Evolutionary conservation across 805 yeast species (phyloP).

Genomic region (Debaryomyces hansenii): DNA sequence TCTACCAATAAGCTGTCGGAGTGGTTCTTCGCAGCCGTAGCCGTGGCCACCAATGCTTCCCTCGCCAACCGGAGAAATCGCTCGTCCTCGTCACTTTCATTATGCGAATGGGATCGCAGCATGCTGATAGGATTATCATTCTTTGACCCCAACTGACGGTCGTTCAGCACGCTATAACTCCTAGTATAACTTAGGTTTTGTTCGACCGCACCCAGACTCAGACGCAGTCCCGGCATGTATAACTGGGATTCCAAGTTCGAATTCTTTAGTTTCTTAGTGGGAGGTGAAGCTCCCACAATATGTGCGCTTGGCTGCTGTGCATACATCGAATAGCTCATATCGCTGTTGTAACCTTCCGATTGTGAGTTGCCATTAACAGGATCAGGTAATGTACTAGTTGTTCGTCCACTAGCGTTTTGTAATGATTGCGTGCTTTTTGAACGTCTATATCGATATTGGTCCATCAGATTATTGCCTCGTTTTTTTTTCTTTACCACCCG

Average conservation of each 20-base stretch:
- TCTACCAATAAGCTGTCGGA: constrained; percentile 42
- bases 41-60: constrained; percentile 58
- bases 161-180: constrained; percentile 1
- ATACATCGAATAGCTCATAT: constrained; percentile 3
- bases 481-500: neutral
- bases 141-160: too few species aligned
- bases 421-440: neutral
- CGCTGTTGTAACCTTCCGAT: neutral
- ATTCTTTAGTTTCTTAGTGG: constrained; percentile 2
- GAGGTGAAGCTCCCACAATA: constrained; percentile 1
- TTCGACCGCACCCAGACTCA: constrained; percentile 8
- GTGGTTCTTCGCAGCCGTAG: constrained; percentile 33
- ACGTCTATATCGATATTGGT: neutral
- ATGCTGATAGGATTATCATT: neutral
- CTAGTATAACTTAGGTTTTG: constrained; percentile 15
- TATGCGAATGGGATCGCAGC: neutral
- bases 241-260: constrained; percentile 1
- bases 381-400: too few species aligned
- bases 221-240: constrained; percentile 6
- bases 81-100: constrained; percentile 44
- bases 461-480: neutral
- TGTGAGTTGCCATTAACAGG: neutral
- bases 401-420: neutral
- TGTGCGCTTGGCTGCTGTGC: constrained; percentile 4
- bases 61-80: constrained; percentile 58